Base-by-base conservation (phyloP, 768 basidiomycete species). In the Phylloporus arenicola region DNA sequence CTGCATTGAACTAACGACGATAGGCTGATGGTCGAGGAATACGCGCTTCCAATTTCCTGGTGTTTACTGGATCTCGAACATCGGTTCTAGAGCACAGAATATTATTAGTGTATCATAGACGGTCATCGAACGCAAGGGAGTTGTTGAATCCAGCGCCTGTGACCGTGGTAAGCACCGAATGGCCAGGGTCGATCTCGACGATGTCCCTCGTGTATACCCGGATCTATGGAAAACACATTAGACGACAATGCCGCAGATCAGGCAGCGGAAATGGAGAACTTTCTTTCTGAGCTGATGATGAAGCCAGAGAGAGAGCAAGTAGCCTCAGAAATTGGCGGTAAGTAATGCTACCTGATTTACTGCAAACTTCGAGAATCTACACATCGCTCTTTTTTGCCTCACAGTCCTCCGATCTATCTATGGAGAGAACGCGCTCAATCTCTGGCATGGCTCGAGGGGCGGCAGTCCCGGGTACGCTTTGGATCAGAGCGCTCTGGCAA, bases 391-490 rank as follows among this genome's bases (percentile, higher is more conserved):
- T 40, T 42, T 40, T 42, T 27, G 6, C 19, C 39, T 53, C 60
- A 14, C 41, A 68, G 89, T 86, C 14, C 70, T 92, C n/a, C 84
- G 82, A 63, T 87, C 87, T 22, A 92, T 92, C 58, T 92, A 91
- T 59, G 88, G 88, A 37, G 80, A 84, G 9, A 70, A 78, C 37
- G 74, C 83, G 13, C 72, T 91, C 34, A 73, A 70, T n/a, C 64
- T 81, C 29, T 89, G 83, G 82, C 70, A 65, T 44, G 71, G 75
- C 25, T 57, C 71, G 24, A 47, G 58, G 41, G 47, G 19, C 29
- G 58, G 47, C 24, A 47, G 53, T 12, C 58, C 54, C n/a, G 57
- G 50, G 11, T 22, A 25, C 33, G 14, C 39, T 40, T 48, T 43
- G 1, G 29, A 45, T 24, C 50, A 37, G 17, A 50, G 20, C 20